Base-by-base conservation (phyloP, 2,329 filamentous ascomycete species). In the Fusarium circinatum region DNA sequence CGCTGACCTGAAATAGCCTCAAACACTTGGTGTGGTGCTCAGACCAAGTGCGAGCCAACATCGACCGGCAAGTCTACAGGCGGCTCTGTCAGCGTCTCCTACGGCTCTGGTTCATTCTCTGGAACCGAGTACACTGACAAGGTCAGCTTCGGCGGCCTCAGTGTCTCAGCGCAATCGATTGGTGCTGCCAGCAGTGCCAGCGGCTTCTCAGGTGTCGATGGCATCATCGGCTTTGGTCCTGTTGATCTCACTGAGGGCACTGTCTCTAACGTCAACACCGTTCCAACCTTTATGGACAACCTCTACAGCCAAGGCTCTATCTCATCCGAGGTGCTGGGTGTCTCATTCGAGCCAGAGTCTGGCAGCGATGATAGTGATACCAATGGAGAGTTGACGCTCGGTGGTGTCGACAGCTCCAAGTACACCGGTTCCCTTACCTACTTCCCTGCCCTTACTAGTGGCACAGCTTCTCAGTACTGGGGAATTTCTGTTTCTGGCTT, bases 1-100 rank as follows among this genome's bases (percentile, higher is more conserved):
- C 0, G 3, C 4, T 58, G 8, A 57, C 22, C 4, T 45, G 6
- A 14, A 3, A 20, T 24, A 59, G 56, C 57, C 14, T 60, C 57
- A 6, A 60, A 60, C 15, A 60, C 57, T 18, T 60, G 57, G 57
- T 60, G 57, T 4, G 57, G 57, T 41, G 57, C 57, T 32, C 57
- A 60, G 20, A 32, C 12, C 12, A 13, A 13, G 2, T 60, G 57
- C 18, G 45, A 60, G 57, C 45, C 34, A 6, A 32, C 57, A 0
- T 54, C 57, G 1, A 54, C 57, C 1, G 57, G 45, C 45, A 34
- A 60, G 12, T 39, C 34, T 5, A 60, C 57, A 3, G 57, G 57
- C 5, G n/a, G 12, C 22, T 41, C 34, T 52, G 45, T 60, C 17
- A 17, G 8, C 2, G 57, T 60, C 6, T 22, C 34, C 1, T 60